Evolutionary conservation across 257 asterid genomes (phyloP).

Genomic region (Coffea eugenioides): DNA sequence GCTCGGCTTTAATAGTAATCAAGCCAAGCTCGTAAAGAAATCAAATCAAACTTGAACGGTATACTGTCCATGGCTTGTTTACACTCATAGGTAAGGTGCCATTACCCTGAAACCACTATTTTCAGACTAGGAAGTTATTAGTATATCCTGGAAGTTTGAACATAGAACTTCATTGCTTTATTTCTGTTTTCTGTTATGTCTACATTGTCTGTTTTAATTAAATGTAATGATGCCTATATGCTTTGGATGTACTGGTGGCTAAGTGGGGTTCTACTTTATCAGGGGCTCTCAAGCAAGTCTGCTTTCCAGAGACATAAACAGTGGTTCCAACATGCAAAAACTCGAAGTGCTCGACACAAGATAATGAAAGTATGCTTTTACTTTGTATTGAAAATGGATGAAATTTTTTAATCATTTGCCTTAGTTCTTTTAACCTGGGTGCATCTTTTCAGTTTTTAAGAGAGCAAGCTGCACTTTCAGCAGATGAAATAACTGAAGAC

Average conservation of each 20-base stretch:
- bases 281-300: conserved; percentile 90
- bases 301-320: conserved; percentile 92
- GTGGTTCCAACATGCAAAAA: conserved; percentile 93
- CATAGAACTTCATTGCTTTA: background rate
- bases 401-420: background rate
- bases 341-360: conserved; percentile 94
- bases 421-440: conserved; percentile 17
- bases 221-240: background rate
- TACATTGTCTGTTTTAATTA: background rate
- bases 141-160: background rate
- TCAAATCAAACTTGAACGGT: background rate
- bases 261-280: conserved; percentile 16
- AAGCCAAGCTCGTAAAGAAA: background rate
- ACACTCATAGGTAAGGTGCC: background rate
- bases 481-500: conserved; percentile 77
- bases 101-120: background rate
- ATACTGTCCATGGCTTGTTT: background rate
- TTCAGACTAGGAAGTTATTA: background rate
- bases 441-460: conserved; percentile 64
- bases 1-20: background rate
- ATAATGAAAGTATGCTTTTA: conserved; percentile 75
- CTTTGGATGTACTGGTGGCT: conserved; percentile 3
- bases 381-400: conserved; percentile 1
- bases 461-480: conserved; percentile 88
- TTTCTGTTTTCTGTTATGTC: background rate